Evolutionary conservation across 306 rosid genomes (phyloP).

Genomic region (Cicer yamashitae): DNA sequence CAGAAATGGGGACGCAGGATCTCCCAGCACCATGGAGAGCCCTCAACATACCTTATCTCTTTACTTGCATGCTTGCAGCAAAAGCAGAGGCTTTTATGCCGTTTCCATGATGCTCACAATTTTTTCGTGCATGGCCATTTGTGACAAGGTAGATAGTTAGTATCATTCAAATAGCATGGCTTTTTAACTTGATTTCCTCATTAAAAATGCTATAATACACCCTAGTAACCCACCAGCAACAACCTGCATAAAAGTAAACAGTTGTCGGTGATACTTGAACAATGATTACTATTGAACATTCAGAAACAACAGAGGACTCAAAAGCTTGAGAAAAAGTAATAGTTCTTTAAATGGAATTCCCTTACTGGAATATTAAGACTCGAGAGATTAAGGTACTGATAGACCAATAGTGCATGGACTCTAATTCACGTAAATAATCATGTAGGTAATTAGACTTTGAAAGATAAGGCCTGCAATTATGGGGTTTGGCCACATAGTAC

Average conservation of each 20-base stretch:
- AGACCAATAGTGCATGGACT: slow-evolving; percentile 3
- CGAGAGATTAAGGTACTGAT: slow-evolving; percentile 16
- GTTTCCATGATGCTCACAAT: slow-evolving; percentile 30
- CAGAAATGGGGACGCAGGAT: slow-evolving; percentile 28
- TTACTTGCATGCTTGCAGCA: slow-evolving; percentile 38
- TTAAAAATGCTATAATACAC: slow-evolving; percentile 67
- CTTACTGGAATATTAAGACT: neutral
- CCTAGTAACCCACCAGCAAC: slow-evolving; percentile 84
- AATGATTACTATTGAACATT: slow-evolving; percentile 3
- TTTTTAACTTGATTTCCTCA: slow-evolving; percentile 50
- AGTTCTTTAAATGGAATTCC: slow-evolving; percentile 9
- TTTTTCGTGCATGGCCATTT: slow-evolving; percentile 20
- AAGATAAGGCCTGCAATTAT: neutral
- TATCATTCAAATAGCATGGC: slow-evolving; percentile 26
- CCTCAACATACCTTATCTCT: slow-evolving; percentile 34
- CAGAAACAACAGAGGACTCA: slow-evolving; percentile 25
- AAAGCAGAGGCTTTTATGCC: slow-evolving; percentile 19
- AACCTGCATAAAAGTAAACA: slow-evolving; percentile 59
- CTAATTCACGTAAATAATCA: slow-evolving; percentile 12
- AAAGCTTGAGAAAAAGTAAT: slow-evolving; percentile 17
- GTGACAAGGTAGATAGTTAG: slow-evolving; percentile 28
- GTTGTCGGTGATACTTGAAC: neutral
- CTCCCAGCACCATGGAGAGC: slow-evolving; percentile 39
- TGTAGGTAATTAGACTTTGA: slow-evolving; percentile 3
- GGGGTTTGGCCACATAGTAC: neutral